Conservation (phyloP, 1,284 basidiomycete species). For the Fomitopsis betulina region DNA sequence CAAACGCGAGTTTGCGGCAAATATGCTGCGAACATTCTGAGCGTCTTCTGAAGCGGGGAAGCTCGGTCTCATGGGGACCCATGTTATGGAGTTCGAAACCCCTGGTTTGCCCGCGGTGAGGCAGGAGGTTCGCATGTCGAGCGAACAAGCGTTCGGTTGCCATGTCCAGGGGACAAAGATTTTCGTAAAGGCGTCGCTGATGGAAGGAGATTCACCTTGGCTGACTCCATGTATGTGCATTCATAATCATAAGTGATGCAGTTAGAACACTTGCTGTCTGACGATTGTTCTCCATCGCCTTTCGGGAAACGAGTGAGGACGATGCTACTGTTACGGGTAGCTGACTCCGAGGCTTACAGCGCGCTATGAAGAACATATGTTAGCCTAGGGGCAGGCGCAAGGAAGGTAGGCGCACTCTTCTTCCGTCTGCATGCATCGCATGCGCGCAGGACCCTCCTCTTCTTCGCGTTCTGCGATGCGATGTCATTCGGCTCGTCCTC, state of each 20-base stretch:
- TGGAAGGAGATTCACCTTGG: slow-evolving; percentile 44
- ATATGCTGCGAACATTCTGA: too few species aligned
- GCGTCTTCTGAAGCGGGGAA: too few species aligned
- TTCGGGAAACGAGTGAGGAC: neutral
- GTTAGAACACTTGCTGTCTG: slow-evolving; percentile 70
- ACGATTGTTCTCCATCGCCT: slow-evolving; percentile 41
- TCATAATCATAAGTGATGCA: slow-evolving; percentile 70
- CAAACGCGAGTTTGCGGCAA: too few species aligned
- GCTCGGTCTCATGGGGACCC: too few species aligned
- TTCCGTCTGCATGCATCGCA: slow-evolving; percentile 75
- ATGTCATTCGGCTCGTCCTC: slow-evolving; percentile 41
- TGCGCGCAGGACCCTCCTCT: slow-evolving; percentile 66
- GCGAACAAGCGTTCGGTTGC: too few species aligned
- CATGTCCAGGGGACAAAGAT: neutral
- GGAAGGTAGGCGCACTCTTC: slow-evolving; percentile 49
- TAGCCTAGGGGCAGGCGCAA: neutral
- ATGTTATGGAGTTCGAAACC: too few species aligned
- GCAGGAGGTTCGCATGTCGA: too few species aligned
- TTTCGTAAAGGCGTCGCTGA: neutral
- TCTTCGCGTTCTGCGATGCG: slow-evolving; percentile 43
- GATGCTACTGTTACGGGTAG: neutral
- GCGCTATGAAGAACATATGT: slow-evolving; percentile 11
- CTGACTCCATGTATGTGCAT: slow-evolving; percentile 75
- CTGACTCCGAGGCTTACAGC: slow-evolving; percentile 15
- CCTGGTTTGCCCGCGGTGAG: too few species aligned